Evolutionary conservation across 2,329 filamentous ascomycete species (phyloP), one percentile per base, ranked within the genome.

Genomic region (Colletotrichum costaricense): DNA sequence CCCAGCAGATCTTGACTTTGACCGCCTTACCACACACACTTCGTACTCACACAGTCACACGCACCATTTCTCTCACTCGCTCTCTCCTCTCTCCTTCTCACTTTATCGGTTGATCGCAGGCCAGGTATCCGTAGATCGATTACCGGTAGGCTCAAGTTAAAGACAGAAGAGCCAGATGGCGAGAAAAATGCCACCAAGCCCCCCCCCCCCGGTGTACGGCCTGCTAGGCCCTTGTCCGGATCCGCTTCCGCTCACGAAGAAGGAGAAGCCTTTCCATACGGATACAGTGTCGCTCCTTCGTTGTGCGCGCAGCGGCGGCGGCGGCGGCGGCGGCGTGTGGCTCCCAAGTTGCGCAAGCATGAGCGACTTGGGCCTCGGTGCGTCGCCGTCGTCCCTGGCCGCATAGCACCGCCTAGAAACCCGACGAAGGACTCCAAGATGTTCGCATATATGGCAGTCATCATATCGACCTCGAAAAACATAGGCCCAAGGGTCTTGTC

Each of bases 291-390:
- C 46, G 46, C 49, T 35, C 38, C 46, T 35, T 35, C 11, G 52
- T 38, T 49, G 12, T 64, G 46, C 52, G 62, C 62, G 46, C 62
- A 12, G 62, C 46, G 22, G 22, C 49, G 62, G 46, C 46, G 56
- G 63, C 42, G 55, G 63, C 46, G 30, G 55, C 59, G 67, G 42
- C 35, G 46, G 60, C 46, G 63, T 35, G 56, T 30, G 24, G 42
- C 42, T 24, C 59, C 54, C 38, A 69, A 57, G 66, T 63, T 64
- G 69, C 70, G 70, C 70, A 73, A 69, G 65, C 70, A 69, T 63
- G 55, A 55, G 35, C 33, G 70, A 73, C 70, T 73, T 73, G 42
- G 42, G 66, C 22, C n/a, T 30, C 42, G 22, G 26, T 16, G 30
- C 70, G 24, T 49, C 59, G 42, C 58, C 54, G 33, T 33, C 54